A percentile compares a stretch with the other conserved stretches of the same genome.
Evolutionary conservation across 495 filamentous ascomycete genomes (phyloP).

Genomic region (Lophiostoma macrostomum): DNA sequence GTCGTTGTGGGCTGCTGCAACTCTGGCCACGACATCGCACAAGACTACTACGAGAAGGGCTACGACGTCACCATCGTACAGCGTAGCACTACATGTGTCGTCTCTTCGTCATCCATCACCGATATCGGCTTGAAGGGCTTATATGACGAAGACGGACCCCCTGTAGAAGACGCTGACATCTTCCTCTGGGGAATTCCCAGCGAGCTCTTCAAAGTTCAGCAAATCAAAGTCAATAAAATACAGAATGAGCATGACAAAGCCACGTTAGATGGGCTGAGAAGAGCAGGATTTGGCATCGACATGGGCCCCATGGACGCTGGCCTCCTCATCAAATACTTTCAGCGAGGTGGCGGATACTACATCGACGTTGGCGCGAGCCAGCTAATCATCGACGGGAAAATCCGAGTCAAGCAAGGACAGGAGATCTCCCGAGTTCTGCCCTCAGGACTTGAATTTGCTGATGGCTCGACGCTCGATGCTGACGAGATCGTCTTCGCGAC

Average conservation of each 20-base stretch:
- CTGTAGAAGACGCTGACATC: constrained; percentile 63
- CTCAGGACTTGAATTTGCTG: constrained; percentile 60
- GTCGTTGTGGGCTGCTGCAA: constrained; percentile 79
- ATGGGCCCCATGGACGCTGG: constrained; percentile 62
- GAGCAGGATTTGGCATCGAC: constrained; percentile 69
- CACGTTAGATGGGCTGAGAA: constrained; percentile 57
- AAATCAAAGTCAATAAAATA: constrained; percentile 42
- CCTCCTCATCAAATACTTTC: constrained; percentile 65
- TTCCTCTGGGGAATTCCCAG: constrained; percentile 17
- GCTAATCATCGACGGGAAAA: constrained; percentile 72
- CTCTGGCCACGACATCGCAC: constrained; percentile 77
- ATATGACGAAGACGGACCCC: constrained; percentile 62
- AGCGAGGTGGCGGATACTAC: constrained; percentile 38
- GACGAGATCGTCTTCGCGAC: constrained; percentile 84
- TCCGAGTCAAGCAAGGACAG: constrained; percentile 70
- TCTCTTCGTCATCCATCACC: constrained; percentile 42
- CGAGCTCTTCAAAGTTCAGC: constrained; percentile 16
- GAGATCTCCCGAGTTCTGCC: constrained; percentile 61
- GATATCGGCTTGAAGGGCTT: constrained; percentile 49
- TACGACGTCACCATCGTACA: constrained; percentile 84
- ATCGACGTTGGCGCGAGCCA: constrained; percentile 69
- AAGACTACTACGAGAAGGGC: constrained; percentile 77
- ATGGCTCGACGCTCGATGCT: constrained; percentile 65
- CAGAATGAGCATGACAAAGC: constrained; percentile 52
- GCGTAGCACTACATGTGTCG: constrained; percentile 69